These are phyloP conservation scores for Agaricales sp. DNA, from an alignment of 1,284 basidiomycete species.

Conservation along the genomic window DNA sequence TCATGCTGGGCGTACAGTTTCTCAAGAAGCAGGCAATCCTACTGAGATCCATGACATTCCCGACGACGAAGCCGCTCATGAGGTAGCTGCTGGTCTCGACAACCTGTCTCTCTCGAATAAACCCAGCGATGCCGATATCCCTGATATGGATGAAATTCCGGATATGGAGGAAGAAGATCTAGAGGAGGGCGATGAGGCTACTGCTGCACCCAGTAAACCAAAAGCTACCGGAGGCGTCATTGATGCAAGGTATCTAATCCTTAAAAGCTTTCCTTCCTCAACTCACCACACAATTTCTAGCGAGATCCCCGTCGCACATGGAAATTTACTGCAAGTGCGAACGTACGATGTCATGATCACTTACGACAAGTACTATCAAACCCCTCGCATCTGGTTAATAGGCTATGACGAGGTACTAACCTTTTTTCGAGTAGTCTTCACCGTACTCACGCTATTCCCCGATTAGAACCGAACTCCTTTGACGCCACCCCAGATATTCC, in stretches of 20 bases:
- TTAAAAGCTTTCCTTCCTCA: conserved; percentile 1
- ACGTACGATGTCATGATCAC: conserved; percentile 99
- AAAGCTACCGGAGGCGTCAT: conserved; percentile 19
- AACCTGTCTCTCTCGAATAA: conserved; percentile 28
- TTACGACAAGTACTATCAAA: conserved; percentile 99
- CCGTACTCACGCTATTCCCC: conserved; percentile 4
- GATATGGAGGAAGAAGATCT: conserved; percentile 86
- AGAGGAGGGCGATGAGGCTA: conserved; percentile 80
- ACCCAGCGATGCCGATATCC: conserved; percentile 37
- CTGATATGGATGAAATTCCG: conserved; percentile 86
- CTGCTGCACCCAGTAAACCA: conserved; percentile 44
- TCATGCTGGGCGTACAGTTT: conserved; percentile 59
- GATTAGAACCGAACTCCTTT: conserved; percentile 76
- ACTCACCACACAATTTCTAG: conserved; percentile 23
- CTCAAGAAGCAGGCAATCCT: conserved; percentile 40
- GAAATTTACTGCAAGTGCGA: conserved; percentile 87
- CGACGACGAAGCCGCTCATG: conserved; percentile 47
- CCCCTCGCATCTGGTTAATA: conserved; percentile 89
- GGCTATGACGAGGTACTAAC: conserved; percentile 83
- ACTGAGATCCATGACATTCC: conserved; percentile 75
- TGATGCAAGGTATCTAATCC: conserved; percentile 28
- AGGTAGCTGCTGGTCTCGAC: conserved; percentile 29
- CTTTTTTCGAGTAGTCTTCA: conserved; percentile 3
- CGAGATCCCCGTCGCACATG: conserved; percentile 53
- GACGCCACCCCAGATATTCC: conserved; percentile 87